Conservation (phyloP, 2,329 filamentous ascomycete genomes). For the Cordyceps cicadae region DNA sequence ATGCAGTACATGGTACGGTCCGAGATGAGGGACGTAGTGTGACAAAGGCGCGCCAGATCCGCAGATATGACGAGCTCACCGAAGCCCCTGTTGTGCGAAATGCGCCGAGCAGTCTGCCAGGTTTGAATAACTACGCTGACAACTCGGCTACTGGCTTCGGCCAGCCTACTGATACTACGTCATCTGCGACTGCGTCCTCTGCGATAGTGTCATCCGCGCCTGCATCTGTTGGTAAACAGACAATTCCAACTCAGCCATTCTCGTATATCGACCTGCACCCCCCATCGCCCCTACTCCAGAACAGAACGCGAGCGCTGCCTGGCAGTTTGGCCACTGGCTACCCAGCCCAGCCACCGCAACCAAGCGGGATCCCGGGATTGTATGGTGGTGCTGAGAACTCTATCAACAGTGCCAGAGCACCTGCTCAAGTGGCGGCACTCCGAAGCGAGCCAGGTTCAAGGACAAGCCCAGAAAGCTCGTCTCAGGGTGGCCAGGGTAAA, state of each 20-base stretch:
- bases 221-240: neutral
- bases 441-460: constrained; percentile 39
- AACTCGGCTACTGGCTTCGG: neutral
- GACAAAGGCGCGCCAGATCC: constrained; percentile 2
- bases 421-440: constrained; percentile 51
- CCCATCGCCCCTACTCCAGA: constrained; percentile 58
- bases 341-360: constrained; percentile 46
- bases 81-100: neutral
- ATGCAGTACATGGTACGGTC: neutral
- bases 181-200: neutral
- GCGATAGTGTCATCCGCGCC: neutral
- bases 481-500: constrained; percentile 44
- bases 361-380: constrained; percentile 2
- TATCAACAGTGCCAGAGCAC: constrained; percentile 20
- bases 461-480: constrained; percentile 54
- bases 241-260: neutral
- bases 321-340: constrained; percentile 62
- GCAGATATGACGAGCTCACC: constrained; percentile 5
- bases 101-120: constrained; percentile 19
- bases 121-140: constrained; percentile 23
- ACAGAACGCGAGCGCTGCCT: constrained; percentile 64
- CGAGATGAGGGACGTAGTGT: neutral
- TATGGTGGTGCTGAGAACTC: neutral
- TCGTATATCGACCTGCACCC: constrained; percentile 25
- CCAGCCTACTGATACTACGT: constrained; percentile 21